Conservation (phyloP, 2,329 filamentous ascomycete genomes). For the Zymoseptoria passerinii region DNA sequence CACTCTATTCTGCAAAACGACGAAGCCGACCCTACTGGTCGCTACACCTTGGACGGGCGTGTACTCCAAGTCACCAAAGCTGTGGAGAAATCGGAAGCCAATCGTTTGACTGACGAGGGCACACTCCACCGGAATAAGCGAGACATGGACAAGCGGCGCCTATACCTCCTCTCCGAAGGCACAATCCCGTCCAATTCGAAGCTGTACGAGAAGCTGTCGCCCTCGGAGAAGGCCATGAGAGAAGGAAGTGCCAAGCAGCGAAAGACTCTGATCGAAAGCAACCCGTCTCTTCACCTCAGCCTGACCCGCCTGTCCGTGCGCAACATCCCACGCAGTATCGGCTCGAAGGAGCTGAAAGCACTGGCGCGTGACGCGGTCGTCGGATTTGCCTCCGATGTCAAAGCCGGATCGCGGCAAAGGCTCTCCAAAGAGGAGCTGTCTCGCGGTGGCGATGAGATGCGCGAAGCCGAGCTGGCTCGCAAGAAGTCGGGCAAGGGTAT, state of each 20-base stretch:
- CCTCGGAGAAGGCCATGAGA: conserved; percentile 76
- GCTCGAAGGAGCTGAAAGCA: conserved; percentile 81
- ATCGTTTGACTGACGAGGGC: conserved; percentile 63
- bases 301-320: conserved; percentile 84
- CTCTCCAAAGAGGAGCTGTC: conserved; percentile 84
- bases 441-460: conserved; percentile 71
- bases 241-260: conserved; percentile 81
- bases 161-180: conserved; percentile 84
- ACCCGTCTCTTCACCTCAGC: conserved; percentile 80
- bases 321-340: conserved; percentile 77
- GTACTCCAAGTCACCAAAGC: conserved; percentile 77
- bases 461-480: conserved; percentile 68
- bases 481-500: conserved; percentile 78
- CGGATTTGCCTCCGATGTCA: conserved; percentile 86
- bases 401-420: conserved; percentile 62
- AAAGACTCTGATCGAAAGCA: conserved; percentile 81
- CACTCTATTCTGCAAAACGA: conserved; percentile 86
- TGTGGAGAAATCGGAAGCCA: conserved; percentile 74
- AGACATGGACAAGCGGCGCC: conserved; percentile 79
- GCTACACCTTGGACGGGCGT: conserved; percentile 84
- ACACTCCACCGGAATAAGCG: conserved; percentile 53
- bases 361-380: conserved; percentile 88
- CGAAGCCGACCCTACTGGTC: conserved; percentile 67
- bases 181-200: conserved; percentile 69
- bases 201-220: conserved; percentile 66